These are phyloP conservation scores for Lasiodiplodia hormozganensis DNA, from an alignment of 2,329 filamentous ascomycete species.

Conservation along the genomic window DNA sequence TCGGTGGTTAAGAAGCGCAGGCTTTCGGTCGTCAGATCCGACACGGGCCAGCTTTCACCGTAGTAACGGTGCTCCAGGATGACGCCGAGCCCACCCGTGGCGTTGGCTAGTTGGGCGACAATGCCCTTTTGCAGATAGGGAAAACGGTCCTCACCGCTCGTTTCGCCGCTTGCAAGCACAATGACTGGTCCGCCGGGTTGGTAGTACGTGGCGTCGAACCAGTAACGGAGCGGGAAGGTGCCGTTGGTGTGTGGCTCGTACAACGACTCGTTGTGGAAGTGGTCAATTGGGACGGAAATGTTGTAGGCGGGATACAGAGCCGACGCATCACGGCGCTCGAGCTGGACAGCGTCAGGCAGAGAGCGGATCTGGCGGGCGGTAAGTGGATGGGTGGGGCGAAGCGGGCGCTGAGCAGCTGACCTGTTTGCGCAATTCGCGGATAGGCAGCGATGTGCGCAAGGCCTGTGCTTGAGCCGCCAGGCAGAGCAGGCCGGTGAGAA, in stretches of 20 bases:
- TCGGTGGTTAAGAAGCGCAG: conserved; percentile 84
- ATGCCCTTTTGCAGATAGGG: conserved; percentile 80
- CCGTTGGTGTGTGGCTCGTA: conserved; percentile 79
- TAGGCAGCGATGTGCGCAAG: conserved; percentile 16
- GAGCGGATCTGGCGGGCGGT: conserved; percentile 13
- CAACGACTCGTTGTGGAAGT: conserved; percentile 79
- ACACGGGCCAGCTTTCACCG: conserved; percentile 73
- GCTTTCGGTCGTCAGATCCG: conserved; percentile 71
- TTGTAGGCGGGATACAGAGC: conserved; percentile 58
- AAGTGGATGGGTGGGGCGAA: not conserved
- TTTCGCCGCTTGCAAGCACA: conserved; percentile 76
- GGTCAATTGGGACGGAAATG: conserved; percentile 70
- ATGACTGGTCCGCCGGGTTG: conserved; percentile 80
- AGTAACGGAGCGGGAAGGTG: conserved; percentile 77
- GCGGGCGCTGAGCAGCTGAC: not conserved
- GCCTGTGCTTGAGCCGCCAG: not conserved
- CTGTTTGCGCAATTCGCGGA: conserved; percentile 23
- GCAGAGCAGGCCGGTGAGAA: not conserved
- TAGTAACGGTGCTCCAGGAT: conserved; percentile 91
- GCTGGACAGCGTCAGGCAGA: not conserved
- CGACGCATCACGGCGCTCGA: conserved; percentile 33
- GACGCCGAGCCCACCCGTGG: conserved; percentile 76
- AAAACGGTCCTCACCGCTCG: conserved; percentile 66
- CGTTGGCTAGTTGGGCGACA: conserved; percentile 71
- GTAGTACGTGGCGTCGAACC: conserved; percentile 81